Evolutionary conservation across 1,139 yeast genomes (phyloP), one percentile per base, ranked within the genome.

Genomic region (Scheffersomyces illinoinensis): DNA sequence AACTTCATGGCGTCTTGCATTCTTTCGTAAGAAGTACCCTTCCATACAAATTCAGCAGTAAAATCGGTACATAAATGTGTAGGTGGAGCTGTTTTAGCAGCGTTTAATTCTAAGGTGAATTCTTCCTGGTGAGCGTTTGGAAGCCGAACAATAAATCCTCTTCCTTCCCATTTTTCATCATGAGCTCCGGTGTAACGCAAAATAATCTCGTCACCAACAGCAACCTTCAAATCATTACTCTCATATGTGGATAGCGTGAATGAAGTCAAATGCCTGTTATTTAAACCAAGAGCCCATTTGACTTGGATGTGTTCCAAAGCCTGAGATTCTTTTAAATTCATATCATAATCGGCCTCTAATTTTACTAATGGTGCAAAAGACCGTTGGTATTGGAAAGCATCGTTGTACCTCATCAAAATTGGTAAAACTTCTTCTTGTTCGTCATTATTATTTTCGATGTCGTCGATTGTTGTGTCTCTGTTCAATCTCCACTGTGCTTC

Each of bases 21-120:
- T 69, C 98, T 84, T 50, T 85, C 88, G 70, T 89, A 93, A 1
- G 97, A 81, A 1, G 89, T 86, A 20, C 95, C 96, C 64, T 90
- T 90, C 98, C 98, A 93, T 57, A 91, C 91, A 70, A 91, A 90
- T 68, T 91, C 96, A 0, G 95, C 93, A 1, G 95, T 87, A 71
- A 91, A 93, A 47, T 89, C 91, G 3, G 86, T 81, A 2, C 85
- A 83, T 53, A 85, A 70, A 61, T 87, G 81, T 3, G 87, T 84
- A n/a, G 96, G 96, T 0, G 72, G 71, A 4, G 69, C 61, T 0
- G 47, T 57, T 53, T 68, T 67, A 19, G 74, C 69, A 1, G 83
- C 76, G 52, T 72, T 75, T 62, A 93, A 79, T 71, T 93, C 97
- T 57, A 92, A 76, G 1, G 95, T 89, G 66, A 89, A 89, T 59